These are phyloP conservation scores for Rhinocladiella mackenziei DNA, from an alignment of 2,329 filamentous ascomycete genomes.

Conservation along the genomic window DNA sequence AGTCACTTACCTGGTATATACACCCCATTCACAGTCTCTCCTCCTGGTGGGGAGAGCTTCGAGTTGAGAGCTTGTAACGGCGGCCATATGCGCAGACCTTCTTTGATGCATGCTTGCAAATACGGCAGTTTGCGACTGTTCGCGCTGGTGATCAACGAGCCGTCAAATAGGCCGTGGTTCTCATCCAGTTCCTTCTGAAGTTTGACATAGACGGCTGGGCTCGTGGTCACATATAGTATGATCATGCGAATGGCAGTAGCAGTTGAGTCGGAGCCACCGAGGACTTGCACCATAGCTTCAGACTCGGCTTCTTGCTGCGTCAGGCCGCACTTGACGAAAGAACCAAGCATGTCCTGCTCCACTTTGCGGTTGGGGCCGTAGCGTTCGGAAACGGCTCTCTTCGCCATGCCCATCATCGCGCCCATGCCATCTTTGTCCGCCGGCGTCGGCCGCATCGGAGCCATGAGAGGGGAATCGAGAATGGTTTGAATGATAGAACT, in stretches of 20 bases:
- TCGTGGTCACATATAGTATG: too few relatives aligned
- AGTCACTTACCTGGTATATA: too few relatives aligned
- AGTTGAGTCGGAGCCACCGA: slow-evolving; percentile 15
- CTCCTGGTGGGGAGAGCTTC: slow-evolving; percentile 38
- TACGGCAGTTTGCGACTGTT: too few relatives aligned
- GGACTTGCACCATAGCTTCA: slow-evolving; percentile 18
- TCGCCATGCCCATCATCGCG: slow-evolving; percentile 20
- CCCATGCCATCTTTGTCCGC: slow-evolving; percentile 18
- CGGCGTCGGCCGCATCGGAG: slow-evolving; percentile 12
- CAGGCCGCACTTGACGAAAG: slow-evolving; percentile 31
- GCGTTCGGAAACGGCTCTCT: slow-evolving; percentile 27
- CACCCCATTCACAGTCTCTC: slow-evolving; percentile 39
- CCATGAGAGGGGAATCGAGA: slow-evolving; percentile 12
- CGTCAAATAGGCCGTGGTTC: too few relatives aligned
- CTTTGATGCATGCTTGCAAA: slow-evolving; percentile 50
- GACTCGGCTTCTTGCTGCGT: slow-evolving; percentile 7
- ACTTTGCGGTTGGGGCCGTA: slow-evolving; percentile 21
- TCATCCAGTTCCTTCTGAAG: too few relatives aligned
- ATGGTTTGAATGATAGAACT: slow-evolving; percentile 5
- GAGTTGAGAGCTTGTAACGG: slow-evolving; percentile 41
- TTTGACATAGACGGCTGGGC: too few relatives aligned
- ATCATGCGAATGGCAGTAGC: slow-evolving; percentile 18
- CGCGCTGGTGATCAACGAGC: too few relatives aligned
- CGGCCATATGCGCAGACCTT: slow-evolving; percentile 47
- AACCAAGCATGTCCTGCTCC: slow-evolving; percentile 32